Evolutionary conservation across 257 asterid species (phyloP).

Genomic region (Solanum megistacrolobum): DNA sequence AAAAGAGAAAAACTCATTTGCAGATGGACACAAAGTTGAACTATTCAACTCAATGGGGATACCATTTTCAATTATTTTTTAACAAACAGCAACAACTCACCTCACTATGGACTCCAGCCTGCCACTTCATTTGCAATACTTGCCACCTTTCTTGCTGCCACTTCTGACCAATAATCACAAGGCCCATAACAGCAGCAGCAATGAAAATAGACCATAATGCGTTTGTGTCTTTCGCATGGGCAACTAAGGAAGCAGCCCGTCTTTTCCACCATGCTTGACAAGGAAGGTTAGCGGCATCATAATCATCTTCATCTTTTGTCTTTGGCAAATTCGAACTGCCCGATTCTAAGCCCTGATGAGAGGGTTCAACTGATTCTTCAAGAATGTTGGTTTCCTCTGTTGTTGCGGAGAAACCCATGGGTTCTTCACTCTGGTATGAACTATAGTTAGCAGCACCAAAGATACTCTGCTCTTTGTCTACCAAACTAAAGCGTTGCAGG

Average conservation of each 20-base stretch:
- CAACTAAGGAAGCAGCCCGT: constrained; percentile 45
- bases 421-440: constrained; percentile 28
- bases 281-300: constrained; percentile 47
- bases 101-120: constrained; percentile 36
- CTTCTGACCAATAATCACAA: constrained; percentile 68
- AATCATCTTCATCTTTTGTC: constrained; percentile 21
- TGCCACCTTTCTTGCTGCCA: constrained; percentile 86
- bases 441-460: constrained; percentile 26
- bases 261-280: constrained; percentile 97
- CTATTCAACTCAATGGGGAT: not conserved
- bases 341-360: constrained; percentile 21
- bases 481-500: not conserved
- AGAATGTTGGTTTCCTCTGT: constrained; percentile 20
- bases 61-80: not conserved
- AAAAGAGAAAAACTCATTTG: not conserved
- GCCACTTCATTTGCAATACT: constrained; percentile 59
- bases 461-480: constrained; percentile 24
- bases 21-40: not conserved
- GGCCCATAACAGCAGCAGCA: constrained; percentile 89
- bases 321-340: constrained; percentile 18
- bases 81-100: constrained; percentile 18
- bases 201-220: constrained; percentile 74
- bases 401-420: constrained; percentile 15
- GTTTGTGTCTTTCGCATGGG: constrained; percentile 74
- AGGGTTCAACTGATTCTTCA: constrained; percentile 21